Percentiles rank a stretch among this genome's conserved stretches.
Conservation (phyloP, 2,329 filamentous ascomycete genomes). For the Plectosphaerella sp. region DNA sequence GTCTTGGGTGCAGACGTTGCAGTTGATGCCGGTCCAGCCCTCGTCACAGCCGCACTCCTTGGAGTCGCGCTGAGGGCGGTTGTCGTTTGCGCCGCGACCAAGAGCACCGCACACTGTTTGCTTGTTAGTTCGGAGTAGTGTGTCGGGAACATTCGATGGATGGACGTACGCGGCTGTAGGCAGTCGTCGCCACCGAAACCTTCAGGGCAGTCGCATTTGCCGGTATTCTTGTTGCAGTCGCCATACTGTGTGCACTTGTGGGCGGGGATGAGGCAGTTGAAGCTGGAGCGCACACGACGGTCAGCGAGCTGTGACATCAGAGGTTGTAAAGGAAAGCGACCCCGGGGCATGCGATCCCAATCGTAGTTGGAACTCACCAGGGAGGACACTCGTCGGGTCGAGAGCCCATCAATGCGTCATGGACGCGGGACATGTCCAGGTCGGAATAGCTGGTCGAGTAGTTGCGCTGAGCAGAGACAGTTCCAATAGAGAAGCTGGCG, state of each 20-base stretch:
- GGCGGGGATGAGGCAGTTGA: conserved; percentile 94
- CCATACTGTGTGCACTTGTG: conserved; percentile 91
- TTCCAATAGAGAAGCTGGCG: conserved; percentile 31
- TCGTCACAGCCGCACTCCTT: conserved; percentile 76
- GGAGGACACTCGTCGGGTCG: conserved; percentile 75
- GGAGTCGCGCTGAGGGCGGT: conserved; percentile 71
- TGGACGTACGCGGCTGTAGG: conserved; percentile 63
- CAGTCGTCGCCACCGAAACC: conserved; percentile 96
- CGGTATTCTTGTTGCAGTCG: conserved; percentile 81
- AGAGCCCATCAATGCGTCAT: conserved; percentile 67
- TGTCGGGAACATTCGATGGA: neutral
- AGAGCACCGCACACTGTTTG: conserved; percentile 76
- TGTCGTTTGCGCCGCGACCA: conserved; percentile 73
- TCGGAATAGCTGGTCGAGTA: conserved; percentile 60
- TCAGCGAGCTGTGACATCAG: neutral
- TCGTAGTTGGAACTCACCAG: conserved; percentile 47
- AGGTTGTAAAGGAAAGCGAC: conserved; percentile 78
- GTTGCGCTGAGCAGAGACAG: conserved; percentile 39
- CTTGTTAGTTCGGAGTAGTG: conserved; percentile 8
- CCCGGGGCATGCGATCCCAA: conserved; percentile 72
- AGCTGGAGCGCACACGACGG: conserved; percentile 49
- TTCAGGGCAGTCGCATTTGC: conserved; percentile 86
- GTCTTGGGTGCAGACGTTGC: conserved; percentile 86
- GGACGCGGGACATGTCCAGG: conserved; percentile 56
- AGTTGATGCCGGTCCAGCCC: conserved; percentile 96